phyloP scores from a whole-genome alignment of 225 moss, liverwort and hornwort species.

The Lunularia cruciata region DNA sequence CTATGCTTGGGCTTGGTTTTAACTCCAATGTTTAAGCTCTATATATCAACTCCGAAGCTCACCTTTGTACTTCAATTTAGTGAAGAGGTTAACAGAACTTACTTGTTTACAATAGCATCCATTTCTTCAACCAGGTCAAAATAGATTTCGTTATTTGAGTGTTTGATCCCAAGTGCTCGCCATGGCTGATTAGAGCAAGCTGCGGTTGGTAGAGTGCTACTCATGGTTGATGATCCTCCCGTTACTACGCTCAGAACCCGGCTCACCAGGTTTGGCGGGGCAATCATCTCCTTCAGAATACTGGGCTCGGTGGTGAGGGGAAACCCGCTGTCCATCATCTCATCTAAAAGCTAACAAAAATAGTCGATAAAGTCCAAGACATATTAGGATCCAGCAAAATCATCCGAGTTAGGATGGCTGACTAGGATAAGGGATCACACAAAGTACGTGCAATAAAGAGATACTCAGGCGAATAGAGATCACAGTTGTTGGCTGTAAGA shows the following conservation, averaged over 20 bases:
- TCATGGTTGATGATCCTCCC: slow-evolving; percentile 78
- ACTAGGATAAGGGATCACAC: no score
- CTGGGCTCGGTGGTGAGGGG: slow-evolving; percentile 91
- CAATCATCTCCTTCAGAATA: slow-evolving; percentile 90
- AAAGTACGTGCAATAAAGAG: no score
- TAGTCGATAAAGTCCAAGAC: background rate
- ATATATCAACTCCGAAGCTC: no score
- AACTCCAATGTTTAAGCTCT: no score
- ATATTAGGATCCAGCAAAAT: background rate
- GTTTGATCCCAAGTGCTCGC: slow-evolving; percentile 87
- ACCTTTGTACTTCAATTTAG: no score
- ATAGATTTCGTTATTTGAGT: slow-evolving; percentile 82
- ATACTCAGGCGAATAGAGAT: no score
- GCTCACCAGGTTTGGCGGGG: slow-evolving; percentile 87
- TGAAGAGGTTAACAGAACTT: no score
- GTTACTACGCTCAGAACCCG: slow-evolving; percentile 89
- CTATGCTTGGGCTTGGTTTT: no score
- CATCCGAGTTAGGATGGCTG: no score
- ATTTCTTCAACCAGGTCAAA: slow-evolving; percentile 96
- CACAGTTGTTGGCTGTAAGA: no score
- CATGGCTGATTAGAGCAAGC: slow-evolving; percentile 83
- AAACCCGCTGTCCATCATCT: slow-evolving; percentile 99
- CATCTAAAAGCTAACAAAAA: slow-evolving; percentile 74
- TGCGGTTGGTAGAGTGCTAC: slow-evolving; percentile 72
- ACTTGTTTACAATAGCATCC: slow-evolving; percentile 98